Evolutionary conservation across 164 flowering plant genomes (phyloP), one percentile per base, ranked within the genome.

Genomic region (Nymphaea colorata): DNA sequence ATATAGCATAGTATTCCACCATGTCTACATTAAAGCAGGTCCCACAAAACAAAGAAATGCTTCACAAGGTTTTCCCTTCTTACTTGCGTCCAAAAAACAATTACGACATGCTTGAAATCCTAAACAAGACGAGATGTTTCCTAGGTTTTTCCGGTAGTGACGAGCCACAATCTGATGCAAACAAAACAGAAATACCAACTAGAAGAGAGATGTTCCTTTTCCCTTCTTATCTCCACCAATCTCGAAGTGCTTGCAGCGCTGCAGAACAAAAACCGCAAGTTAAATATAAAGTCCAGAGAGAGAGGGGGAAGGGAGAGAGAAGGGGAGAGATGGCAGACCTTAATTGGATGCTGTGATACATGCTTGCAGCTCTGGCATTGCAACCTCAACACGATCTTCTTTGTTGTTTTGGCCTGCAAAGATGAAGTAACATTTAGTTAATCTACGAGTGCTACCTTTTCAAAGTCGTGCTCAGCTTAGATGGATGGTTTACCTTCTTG

Each of bases 171-270:
- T 15, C 57, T 51, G 3, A 15, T 8, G 3, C 14, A 51, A 51
- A 8, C 57, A 8, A 10, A 51, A 51, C 57, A 51, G 41, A 61
- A 61, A 61, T 17, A 61, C 43, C 14, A 12, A 42, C 70, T 71
- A 71, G 74, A 71, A 71, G 6, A 71, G 74, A 61, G 74, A 71
- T 4, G 74, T 71, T 53, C 74, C 74, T 44, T 71, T 71, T 18
- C 74, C 74, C 61, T 71, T 71, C 74, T 71, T 71, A 59, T 71
- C 74, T 18, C 74, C 74, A 4, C 74, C 74, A 53, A 71, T 71
- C 45, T 71, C 74, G 25, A 71, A 71, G 61, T 71, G 74, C 60
- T 71, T 71, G 74, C 74, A 71, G 25, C 74, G 45, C 74, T 71
- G 70, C 65, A 55, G 61, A 60, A 59, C 64, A 17, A 61, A 6